Percentiles rank a stretch among this genome's conserved stretches.
These are phyloP conservation scores for Auxenochlorella protothecoides DNA, from an alignment of 139 green algal genomes.

Conservation along the genomic window DNA sequence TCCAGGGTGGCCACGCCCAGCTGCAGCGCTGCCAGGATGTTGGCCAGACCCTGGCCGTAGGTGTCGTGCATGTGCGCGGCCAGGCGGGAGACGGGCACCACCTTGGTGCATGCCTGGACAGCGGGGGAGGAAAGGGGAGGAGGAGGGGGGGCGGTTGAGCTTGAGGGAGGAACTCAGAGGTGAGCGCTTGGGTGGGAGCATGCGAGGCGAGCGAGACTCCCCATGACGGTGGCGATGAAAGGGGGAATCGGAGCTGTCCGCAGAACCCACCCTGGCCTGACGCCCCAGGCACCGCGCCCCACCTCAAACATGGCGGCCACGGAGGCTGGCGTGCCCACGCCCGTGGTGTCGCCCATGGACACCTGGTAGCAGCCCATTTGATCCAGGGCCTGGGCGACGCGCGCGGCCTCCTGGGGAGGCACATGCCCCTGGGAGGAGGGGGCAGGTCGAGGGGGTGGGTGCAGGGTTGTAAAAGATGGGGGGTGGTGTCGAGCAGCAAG, in stretches of 20 bases:
- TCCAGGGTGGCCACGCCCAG: constrained; percentile 66
- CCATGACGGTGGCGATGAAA: too few species aligned
- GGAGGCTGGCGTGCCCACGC: constrained; percentile 65
- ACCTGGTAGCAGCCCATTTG: constrained; percentile 93
- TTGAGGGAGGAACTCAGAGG: too few species aligned
- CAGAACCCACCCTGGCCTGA: too few species aligned
- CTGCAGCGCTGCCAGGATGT: constrained; percentile 73
- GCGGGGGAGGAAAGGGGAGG: neutral
- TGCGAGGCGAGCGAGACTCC: too few species aligned
- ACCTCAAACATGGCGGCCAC: constrained; percentile 63
- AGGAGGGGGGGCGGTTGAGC: too few species aligned
- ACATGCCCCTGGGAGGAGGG: constrained; percentile 26
- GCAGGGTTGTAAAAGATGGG: too few species aligned
- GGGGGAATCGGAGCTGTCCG: too few species aligned
- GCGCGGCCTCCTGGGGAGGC: constrained; percentile 41
- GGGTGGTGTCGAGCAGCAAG: too few species aligned
- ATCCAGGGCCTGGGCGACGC: constrained; percentile 52
- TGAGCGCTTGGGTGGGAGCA: too few species aligned
- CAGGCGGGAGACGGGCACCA: constrained; percentile 41
- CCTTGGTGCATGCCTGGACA: constrained; percentile 13
- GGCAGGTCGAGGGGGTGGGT: too few species aligned
- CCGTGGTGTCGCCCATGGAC: constrained; percentile 85
- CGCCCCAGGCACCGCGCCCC: too few species aligned
- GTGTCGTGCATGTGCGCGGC: constrained; percentile 93
- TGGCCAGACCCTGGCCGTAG: constrained; percentile 83